Evolutionary conservation across 768 basidiomycete species (phyloP).

Genomic region (Coprinopsis strossmayeri): DNA sequence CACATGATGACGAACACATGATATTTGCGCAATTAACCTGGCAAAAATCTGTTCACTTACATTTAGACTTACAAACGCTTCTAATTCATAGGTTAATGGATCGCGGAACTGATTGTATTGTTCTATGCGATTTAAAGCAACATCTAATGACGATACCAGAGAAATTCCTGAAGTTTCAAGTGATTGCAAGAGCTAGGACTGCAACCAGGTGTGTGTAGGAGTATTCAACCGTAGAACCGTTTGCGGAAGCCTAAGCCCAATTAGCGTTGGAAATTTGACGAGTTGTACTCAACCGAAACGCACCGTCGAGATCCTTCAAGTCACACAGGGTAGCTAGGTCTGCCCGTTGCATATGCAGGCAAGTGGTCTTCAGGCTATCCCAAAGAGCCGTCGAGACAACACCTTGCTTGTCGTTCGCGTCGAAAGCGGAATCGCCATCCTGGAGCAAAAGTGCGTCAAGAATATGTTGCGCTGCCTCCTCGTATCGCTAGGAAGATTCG

Average conservation of each 20-base stretch:
- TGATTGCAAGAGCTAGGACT: neutral
- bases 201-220: neutral
- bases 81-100: constrained; percentile 8
- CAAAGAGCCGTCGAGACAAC: constrained; percentile 77
- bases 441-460: constrained; percentile 87
- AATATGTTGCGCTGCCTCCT: constrained; percentile 82
- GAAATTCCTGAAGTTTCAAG: neutral
- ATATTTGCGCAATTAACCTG: neutral
- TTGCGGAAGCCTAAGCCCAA: constrained; percentile 21
- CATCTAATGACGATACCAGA: constrained; percentile 1
- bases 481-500: constrained; percentile 52
- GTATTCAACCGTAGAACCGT: constrained; percentile 16
- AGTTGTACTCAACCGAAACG: neutral
- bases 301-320: constrained; percentile 61
- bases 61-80: constrained; percentile 2
- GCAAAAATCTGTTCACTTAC: neutral
- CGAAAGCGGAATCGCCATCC: constrained; percentile 71
- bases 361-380: constrained; percentile 82
- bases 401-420: constrained; percentile 51
- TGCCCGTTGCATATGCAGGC: constrained; percentile 69
- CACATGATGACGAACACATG: constrained; percentile 8
- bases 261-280: too few species aligned
- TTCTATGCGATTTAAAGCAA: neutral
- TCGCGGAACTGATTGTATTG: neutral
- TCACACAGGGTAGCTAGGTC: constrained; percentile 78